Evolutionary conservation across 805 yeast species (phyloP).

Genomic region (Hanseniaspora guilliermondii): DNA sequence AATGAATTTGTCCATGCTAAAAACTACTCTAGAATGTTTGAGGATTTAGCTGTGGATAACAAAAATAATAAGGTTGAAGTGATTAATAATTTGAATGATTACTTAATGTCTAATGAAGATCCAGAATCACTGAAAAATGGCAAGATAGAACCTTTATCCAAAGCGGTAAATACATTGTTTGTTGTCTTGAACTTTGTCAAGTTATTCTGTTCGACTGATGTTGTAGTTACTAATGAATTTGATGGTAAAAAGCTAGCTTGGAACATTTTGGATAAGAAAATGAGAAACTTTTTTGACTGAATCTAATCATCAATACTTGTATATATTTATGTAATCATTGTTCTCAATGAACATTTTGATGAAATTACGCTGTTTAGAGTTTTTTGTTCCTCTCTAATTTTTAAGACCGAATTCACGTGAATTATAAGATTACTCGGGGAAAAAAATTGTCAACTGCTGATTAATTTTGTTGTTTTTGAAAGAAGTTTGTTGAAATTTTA

Average conservation of each 20-base stretch:
- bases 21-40: slow-evolving; percentile 1
- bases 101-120: not conserved
- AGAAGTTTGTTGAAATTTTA: not conserved
- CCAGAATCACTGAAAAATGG: not conserved
- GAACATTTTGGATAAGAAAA: slow-evolving; percentile 7
- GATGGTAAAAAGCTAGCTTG: slow-evolving; percentile 11
- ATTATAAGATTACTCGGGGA: too few species aligned
- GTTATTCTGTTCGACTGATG: slow-evolving; percentile 8
- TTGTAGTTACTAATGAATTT: slow-evolving; percentile 9
- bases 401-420: not conserved
- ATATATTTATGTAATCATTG: too few species aligned
- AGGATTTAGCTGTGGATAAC: slow-evolving; percentile 3
- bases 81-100: not conserved
- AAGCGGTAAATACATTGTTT: slow-evolving; percentile 5
- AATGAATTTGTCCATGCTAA: not conserved
- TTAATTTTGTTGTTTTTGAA: not conserved
- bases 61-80: not conserved
- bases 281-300: slow-evolving; percentile 9
- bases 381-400: not conserved
- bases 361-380: not conserved
- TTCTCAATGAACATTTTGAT: too few species aligned
- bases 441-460: not conserved
- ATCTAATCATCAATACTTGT: not conserved
- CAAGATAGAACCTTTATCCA: slow-evolving; percentile 6
- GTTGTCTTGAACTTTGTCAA: slow-evolving; percentile 11